Conservation (phyloP, 257 asterid species). For the Asclepias syriaca region DNA sequence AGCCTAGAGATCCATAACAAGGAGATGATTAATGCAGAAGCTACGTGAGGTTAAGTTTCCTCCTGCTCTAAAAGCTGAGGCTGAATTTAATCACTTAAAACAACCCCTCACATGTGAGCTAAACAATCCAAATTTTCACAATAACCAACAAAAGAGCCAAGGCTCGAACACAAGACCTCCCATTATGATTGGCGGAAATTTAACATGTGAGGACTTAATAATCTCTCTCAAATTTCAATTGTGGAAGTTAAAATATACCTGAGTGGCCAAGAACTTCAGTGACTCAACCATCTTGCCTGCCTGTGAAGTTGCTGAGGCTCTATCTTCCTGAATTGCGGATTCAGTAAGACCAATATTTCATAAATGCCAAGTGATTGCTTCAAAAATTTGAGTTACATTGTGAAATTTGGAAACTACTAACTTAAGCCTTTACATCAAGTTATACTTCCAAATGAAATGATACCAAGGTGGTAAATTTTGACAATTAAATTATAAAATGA, state of each 20-base stretch:
- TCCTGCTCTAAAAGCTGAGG: no score
- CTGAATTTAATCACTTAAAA: no score
- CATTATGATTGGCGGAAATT: no score
- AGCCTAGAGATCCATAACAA: slow-evolving; percentile 48
- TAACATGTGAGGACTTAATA: not conserved
- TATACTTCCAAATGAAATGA: not conserved
- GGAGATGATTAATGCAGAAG: slow-evolving; percentile 19
- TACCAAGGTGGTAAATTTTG: not conserved
- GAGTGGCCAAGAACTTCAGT: slow-evolving; percentile 76
- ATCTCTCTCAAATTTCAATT: slow-evolving; percentile 4
- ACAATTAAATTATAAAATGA: not conserved
- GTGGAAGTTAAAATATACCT: slow-evolving; percentile 36
- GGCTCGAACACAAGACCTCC: no score
- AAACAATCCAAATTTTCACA: no score
- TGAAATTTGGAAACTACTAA: not conserved
- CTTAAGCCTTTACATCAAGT: not conserved
- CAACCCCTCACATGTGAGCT: no score
- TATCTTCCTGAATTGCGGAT: slow-evolving; percentile 55
- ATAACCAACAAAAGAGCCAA: no score
- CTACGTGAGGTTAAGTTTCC: no score
- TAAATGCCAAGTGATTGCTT: slow-evolving; percentile 8
- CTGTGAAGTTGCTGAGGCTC: slow-evolving; percentile 68
- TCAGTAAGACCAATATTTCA: not conserved
- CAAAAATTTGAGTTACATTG: slow-evolving; percentile 5
- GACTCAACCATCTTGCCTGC: slow-evolving; percentile 93